A percentile compares a stretch with the other conserved stretches of the same genome.
Conservation (phyloP, 805 yeast genomes). For the Wickerhamomyces alni region DNA sequence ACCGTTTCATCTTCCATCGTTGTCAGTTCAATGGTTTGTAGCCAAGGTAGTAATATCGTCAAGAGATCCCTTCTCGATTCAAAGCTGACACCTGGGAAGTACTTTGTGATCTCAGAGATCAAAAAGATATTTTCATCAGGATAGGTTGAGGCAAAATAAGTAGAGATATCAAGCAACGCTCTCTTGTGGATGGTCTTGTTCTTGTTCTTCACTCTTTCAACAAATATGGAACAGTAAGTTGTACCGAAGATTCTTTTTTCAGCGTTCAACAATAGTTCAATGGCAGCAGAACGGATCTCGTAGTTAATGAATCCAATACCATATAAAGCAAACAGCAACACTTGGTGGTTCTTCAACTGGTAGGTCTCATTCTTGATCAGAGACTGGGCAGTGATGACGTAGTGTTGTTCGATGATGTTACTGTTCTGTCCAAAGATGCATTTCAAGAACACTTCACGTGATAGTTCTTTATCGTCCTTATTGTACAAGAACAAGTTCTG, state of each 20-base stretch:
- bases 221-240: slow-evolving; percentile 48
- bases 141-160: slow-evolving; percentile 57
- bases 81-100: slow-evolving; percentile 53
- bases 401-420: slow-evolving; percentile 61
- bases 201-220: slow-evolving; percentile 65
- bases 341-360: slow-evolving; percentile 53
- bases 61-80: slow-evolving; percentile 71
- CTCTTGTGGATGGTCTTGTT: slow-evolving; percentile 83
- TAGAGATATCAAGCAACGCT: slow-evolving; percentile 74
- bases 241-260: slow-evolving; percentile 57
- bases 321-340: slow-evolving; percentile 69
- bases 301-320: slow-evolving; percentile 70
- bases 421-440: slow-evolving; percentile 57
- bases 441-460: slow-evolving; percentile 58
- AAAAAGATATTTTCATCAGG: slow-evolving; percentile 56
- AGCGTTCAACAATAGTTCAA: slow-evolving; percentile 57
- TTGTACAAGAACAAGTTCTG: slow-evolving; percentile 60
- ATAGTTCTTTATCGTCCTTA: slow-evolving; percentile 41
- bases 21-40: slow-evolving; percentile 71
- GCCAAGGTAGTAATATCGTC: slow-evolving; percentile 85
- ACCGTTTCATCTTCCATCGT: slow-evolving; percentile 32
- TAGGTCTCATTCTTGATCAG: slow-evolving; percentile 42
- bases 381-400: slow-evolving; percentile 63
- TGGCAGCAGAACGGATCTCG: slow-evolving; percentile 67
- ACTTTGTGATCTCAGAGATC: slow-evolving; percentile 67